Base-by-base conservation (phyloP, 1,139 yeast genomes). In the Yamadazyma songkhlaensis region DNA sequence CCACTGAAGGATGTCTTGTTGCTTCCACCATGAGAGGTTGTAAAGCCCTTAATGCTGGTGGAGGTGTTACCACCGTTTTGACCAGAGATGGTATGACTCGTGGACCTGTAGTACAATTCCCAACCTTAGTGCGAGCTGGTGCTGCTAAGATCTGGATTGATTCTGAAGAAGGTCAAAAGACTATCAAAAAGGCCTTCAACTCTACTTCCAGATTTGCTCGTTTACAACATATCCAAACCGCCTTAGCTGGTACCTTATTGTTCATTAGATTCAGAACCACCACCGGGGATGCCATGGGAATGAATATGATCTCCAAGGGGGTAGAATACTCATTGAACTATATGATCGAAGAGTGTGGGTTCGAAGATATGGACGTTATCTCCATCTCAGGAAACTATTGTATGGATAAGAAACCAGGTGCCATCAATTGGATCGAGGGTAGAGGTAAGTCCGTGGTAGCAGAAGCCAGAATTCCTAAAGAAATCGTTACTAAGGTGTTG, bases 281-380 rank as follows among this genome's bases (percentile, higher is more conserved):
- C 30, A 92, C 99, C 25, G 99, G 99, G 62, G 99, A 92, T 70
- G 98, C 98, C 13, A 92, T 92, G 99, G 99, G 98, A 49, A 92
- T 92, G 99, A 92, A 92, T 60, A 94, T 92, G 99, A 94, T 92
- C 48, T 92, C 98, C 24, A 92, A 92, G 65, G 99, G 98, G 61
- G 97, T 88, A 37, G 99, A 94, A 61, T 74, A 72, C 59, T 79
- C 96, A 2, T 76, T 92, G 56, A 81, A 81, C 49, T 80, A 75
- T 59, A 89, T 92, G 96, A 79, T 76, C 35, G 88, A 84, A 54
- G 89, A 84, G 53, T 84, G 84, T 59, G 97, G 97, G 3, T 92
- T 92, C 79, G 81, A 77, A 11, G 98, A 92, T 64, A 92, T 92
- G 99, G 80, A 77, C 45, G 78, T 94, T 40, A 81, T 92, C 39